Conservation (phyloP, 2,329 filamentous ascomycete genomes). For the Torrubiellomyces zombiae region DNA sequence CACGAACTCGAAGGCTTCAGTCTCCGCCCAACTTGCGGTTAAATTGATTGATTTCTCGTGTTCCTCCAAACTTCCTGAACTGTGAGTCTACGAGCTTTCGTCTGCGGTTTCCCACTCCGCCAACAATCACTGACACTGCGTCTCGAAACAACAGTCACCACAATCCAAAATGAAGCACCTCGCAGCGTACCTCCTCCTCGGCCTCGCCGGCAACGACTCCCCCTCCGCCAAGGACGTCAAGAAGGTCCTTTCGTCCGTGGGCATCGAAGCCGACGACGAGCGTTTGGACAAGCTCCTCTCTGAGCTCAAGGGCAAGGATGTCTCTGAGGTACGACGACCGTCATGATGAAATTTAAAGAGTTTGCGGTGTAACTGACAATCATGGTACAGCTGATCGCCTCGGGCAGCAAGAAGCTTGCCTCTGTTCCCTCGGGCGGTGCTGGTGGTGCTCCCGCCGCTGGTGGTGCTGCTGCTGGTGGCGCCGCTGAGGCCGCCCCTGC, state of each 20-base stretch:
- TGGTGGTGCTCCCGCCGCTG: slow-evolving; percentile 52
- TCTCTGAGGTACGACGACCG: slow-evolving; percentile 78
- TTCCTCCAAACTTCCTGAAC: slow-evolving; percentile 33
- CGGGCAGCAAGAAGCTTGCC: slow-evolving; percentile 85
- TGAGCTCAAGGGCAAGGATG: slow-evolving; percentile 83
- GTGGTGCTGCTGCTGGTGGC: slow-evolving; percentile 50
- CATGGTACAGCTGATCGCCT: slow-evolving; percentile 70
- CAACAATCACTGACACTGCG: background rate
- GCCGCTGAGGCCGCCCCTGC: slow-evolving; percentile 46
- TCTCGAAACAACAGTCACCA: slow-evolving; percentile 15
- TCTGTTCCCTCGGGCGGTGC: slow-evolving; percentile 88
- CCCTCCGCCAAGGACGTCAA: slow-evolving; percentile 80
- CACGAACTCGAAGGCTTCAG: slow-evolving; percentile 95
- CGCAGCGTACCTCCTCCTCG: slow-evolving; percentile 95
- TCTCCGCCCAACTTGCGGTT: slow-evolving; percentile 97
- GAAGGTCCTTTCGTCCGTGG: slow-evolving; percentile 77
- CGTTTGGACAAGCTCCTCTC: slow-evolving; percentile 74
- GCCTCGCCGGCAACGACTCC: slow-evolving; percentile 79
- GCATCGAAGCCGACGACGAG: slow-evolving; percentile 81
- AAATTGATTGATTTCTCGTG: slow-evolving; percentile 99
- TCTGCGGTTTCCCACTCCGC: background rate
- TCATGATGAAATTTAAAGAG: no score
- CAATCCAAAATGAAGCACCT: slow-evolving; percentile 95
- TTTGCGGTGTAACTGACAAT: no score
- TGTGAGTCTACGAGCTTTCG: slow-evolving; percentile 16